Base-by-base conservation (phyloP, 1,139 yeast species). In the Scheffersomyces parashehatae region DNA sequence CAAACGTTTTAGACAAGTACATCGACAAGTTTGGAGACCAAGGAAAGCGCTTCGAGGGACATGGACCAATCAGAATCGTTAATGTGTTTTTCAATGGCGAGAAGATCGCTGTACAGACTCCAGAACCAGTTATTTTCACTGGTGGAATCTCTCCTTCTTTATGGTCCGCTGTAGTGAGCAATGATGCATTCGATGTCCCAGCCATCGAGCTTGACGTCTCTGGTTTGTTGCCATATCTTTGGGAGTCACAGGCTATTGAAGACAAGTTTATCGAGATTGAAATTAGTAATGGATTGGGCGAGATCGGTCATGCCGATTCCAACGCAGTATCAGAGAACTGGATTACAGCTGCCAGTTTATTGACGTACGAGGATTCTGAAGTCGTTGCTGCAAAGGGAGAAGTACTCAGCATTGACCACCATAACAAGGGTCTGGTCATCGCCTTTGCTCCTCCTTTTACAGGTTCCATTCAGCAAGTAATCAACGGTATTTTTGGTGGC, bases 121-220 rank as follows among this genome's bases (percentile, higher is more conserved):
- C 88, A 3, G 76, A 77, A 48, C 85, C 60, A 2, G 78, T 82
- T 4, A 74, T 88, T 26, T 88, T 75, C 64, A 81, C 95, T 1
- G 96, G 96, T 10, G 95, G 95, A 1, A 66, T 85, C 30, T 79
- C 89, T 1, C 95, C 96, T 3, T 74, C 84, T 2, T 66, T 87
- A 40, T 88, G 96, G 96, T 71, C 76, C 35, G 88, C 95, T 3
- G 80, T 86, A 45, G 95, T 88, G 11, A 82, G 88, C 3, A 73
- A 77, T 26, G 76, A 81, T 48, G 85, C 95, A 0, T 88, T 83
- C 64, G 95, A 88, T 60, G 69, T 88, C 28, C 83, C 81, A 14
- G 71, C 84, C 3, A 71, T 84, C 51, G 82, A 79, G 45, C 58
- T 88, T 38, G 95, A 88, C 52, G 56, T 88, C 41, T 79, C 90